Percentiles rank a stretch among this genome's conserved stretches.
phyloP scores from a whole-genome alignment of 2,329 filamentous ascomycete species.

The Curvularia sp. region DNA sequence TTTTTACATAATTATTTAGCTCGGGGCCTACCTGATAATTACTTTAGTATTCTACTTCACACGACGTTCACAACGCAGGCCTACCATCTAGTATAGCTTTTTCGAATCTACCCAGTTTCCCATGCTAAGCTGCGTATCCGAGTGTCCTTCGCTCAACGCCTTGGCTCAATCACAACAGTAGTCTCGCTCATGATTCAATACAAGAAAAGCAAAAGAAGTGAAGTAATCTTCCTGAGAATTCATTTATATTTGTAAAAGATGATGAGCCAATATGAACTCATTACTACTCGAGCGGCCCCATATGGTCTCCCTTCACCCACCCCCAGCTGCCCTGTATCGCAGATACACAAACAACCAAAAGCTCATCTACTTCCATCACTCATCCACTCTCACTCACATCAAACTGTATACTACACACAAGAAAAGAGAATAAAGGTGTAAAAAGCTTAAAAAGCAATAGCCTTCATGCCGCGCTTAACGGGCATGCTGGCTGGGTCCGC shows the following conservation, averaged over 20 bases:
- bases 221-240: background rate
- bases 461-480: conserved; percentile 11
- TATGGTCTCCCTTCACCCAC: no score
- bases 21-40: no score
- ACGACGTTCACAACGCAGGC: no score
- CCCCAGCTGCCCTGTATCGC: background rate
- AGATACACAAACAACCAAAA: background rate
- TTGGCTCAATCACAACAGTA: no score
- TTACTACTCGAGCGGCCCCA: no score
- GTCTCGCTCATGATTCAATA: background rate
- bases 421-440: background rate
- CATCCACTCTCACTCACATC: background rate
- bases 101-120: no score
- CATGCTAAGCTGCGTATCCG: no score
- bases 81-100: no score
- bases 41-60: no score
- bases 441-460: conserved; percentile 3
- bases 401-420: background rate
- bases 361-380: background rate
- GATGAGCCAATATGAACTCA: background rate
- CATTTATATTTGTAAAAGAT: background rate
- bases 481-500: conserved; percentile 3
- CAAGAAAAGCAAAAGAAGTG: background rate
- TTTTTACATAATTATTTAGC: no score
- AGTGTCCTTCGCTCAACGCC: no score